Evolutionary conservation across 202 grass and related monocot species (phyloP), one percentile per base, ranked within the genome.

Genomic region (Digitaria exilis): DNA sequence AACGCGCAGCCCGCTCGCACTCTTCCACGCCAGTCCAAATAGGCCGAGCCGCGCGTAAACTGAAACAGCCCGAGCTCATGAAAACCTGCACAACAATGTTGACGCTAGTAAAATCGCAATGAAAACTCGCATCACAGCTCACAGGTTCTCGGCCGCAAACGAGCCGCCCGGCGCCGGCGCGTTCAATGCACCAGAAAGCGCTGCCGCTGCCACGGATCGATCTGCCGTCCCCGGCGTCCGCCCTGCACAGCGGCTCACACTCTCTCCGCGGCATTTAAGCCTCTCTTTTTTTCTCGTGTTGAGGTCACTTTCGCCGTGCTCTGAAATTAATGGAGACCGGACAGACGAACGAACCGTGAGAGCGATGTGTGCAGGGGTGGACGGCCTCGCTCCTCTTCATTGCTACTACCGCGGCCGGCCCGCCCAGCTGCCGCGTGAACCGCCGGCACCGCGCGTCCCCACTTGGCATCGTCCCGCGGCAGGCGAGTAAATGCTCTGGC

Each of bases 391-490:
- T 11, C 28, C n/a, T 45, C 29, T 71, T 56, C 3, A 56, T 28
- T 48, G 46, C 44, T 71, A 15, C 75, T 6, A 1, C 54, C 48
- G 48, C 0, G 45, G 44, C 69, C 69, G 69, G 69, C 41, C 35
- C 35, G 9, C 50, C 49, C 31, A n/a, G 11, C 83, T 74, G 69
- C 77, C 30, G 77, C 69, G 69, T 58, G 84, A 80, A 75, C 77
- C 49, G 60, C 84, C 84, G 77, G 71, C 84, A 67, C 77, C 59
- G 13, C 5, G 22, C 65, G 19, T 39, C 65, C 37, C n/a, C 65
- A 42, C 39, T 6, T 41, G 65, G 29, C 28, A 9, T 29, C 74
- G 56, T 62, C 52, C 3, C 31, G 35, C 13, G 44, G 17, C 31
- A 64, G 44, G 0, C 5, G 43, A 71, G 6, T 74, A 28, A 64